These are phyloP conservation scores for Colletotrichum magnum DNA, from an alignment of 2,329 filamentous ascomycete species.

Conservation along the genomic window DNA sequence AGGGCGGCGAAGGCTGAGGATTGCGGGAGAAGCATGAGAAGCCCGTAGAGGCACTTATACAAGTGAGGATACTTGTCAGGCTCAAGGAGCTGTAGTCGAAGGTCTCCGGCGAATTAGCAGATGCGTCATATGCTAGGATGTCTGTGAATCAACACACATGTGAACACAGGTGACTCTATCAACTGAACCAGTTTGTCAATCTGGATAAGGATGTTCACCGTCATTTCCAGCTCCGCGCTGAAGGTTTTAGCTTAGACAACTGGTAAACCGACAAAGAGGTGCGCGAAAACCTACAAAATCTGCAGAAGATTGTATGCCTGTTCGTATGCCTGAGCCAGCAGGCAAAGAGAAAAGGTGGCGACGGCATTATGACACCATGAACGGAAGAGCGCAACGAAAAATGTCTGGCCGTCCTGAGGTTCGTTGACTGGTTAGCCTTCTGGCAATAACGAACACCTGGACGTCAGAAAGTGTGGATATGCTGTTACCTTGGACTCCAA, in stretches of 20 bases:
- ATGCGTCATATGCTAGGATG: neutral
- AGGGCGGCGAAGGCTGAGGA: constrained; percentile 96
- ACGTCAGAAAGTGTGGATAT: too few species aligned
- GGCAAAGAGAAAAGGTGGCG: constrained; percentile 94
- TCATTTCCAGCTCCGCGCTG: constrained; percentile 97
- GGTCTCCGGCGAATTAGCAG: constrained; percentile 69
- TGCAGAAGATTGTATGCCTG: constrained; percentile 97
- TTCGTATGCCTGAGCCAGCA: constrained; percentile 97
- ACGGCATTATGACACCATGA: constrained; percentile 99
- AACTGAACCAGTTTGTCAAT: constrained; percentile 98
- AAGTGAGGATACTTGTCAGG: constrained; percentile 95
- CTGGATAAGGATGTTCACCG: constrained; percentile 97
- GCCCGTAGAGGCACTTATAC: constrained; percentile 97
- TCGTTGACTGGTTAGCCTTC: constrained; percentile 15
- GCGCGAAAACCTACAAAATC: constrained; percentile 78
- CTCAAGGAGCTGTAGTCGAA: constrained; percentile 93
- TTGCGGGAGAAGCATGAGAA: constrained; percentile 98
- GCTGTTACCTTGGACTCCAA: constrained; percentile 81
- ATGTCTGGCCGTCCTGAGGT: constrained; percentile 86
- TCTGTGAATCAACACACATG: constrained; percentile 74
- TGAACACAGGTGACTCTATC: constrained; percentile 97
- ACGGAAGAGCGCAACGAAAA: constrained; percentile 94
- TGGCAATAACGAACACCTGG: too few species aligned
- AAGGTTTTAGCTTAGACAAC: constrained; percentile 8
- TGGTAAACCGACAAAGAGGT: too few species aligned